These are phyloP conservation scores for Naganishia sp. DNA, from an alignment of 1,284 basidiomycete genomes.

Conservation along the genomic window DNA sequence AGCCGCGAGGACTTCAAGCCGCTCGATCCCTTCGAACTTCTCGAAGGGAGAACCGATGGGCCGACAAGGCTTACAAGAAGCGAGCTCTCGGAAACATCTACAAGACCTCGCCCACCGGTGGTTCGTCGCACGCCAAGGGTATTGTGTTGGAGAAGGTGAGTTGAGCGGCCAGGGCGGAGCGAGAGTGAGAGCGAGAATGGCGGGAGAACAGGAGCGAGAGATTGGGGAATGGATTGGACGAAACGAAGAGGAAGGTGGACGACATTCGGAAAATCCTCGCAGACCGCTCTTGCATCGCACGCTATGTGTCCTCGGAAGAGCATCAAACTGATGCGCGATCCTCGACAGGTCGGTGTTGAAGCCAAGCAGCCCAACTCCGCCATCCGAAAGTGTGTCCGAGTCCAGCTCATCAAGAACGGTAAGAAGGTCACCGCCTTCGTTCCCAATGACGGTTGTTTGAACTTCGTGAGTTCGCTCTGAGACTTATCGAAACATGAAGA, in stretches of 20 bases:
- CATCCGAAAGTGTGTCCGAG: constrained; percentile 99
- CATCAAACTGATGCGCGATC: constrained; percentile 6
- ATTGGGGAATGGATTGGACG: neutral
- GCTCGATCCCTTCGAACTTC: constrained; percentile 96
- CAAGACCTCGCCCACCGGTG: constrained; percentile 99
- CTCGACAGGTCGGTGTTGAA: constrained; percentile 61
- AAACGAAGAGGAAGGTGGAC: neutral
- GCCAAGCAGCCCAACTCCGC: constrained; percentile 93
- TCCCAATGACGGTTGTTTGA: constrained; percentile 96
- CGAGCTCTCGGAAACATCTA: constrained; percentile 99
- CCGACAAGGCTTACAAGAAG: constrained; percentile 99
- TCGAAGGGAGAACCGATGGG: constrained; percentile 98
- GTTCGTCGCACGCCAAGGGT: constrained; percentile 99
- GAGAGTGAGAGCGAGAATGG: neutral
- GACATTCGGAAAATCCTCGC: neutral
- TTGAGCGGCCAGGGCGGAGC: constrained; percentile 1
- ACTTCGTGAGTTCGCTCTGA: constrained; percentile 63
- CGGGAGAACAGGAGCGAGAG: neutral
- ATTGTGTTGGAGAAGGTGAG: constrained; percentile 94
- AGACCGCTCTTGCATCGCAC: no score
- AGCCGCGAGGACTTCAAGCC: constrained; percentile 99
- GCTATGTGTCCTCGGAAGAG: no score
- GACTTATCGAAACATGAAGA: neutral
- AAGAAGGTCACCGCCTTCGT: constrained; percentile 97
- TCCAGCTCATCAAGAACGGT: constrained; percentile 99